Evolutionary conservation across 2,329 filamentous ascomycete species (phyloP), one percentile per base, ranked within the genome.

Genomic region (Diplodia sapinea): DNA sequence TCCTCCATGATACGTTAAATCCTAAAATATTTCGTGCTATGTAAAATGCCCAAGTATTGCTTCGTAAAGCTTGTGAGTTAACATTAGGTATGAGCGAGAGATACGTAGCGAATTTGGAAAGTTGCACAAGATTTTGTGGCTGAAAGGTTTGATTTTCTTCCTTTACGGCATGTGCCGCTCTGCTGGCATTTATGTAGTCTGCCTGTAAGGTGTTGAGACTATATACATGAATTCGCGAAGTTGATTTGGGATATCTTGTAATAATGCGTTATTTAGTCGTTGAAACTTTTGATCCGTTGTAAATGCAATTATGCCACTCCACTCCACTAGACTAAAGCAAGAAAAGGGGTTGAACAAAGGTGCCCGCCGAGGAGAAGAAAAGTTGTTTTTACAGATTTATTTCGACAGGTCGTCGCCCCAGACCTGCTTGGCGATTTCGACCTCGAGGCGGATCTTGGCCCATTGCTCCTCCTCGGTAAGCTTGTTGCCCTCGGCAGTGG

Each of bases 401-500:
- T 68, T 52, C 43, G 72, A 76, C 49, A 82, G 69, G 70, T 86
- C 84, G 0, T 83, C 79, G 0, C 84, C 84, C 85, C 85, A 87
- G 56, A 87, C 78, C 74, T 84, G 75, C 79, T 85, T 86, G 2
- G 85, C 85, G 73, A 87, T 86, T 72, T 86, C 84, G 0, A 85
- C 82, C 76, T 85, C 80, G 23, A 86, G 74, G 66, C 81, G 76
- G 8, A 87, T 77, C 81, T 87, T 87, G 3, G 81, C 84, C 85
- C 85, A 87, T 75, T 87, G 84, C 79, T 87, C 80, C 68, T 86
- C 84, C 74, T 86, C 82, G 12, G 76, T 82, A 70, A 87, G 76
- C 69, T 86, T 82, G 69, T 87, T 86, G 47, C 85, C 85, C 76
- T 87, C 85, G 67, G 82, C 81, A 6, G 84, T 87, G n/a, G 81